phyloP scores from a whole-genome alignment of 495 filamentous ascomycete species.

The Xylaria curta region DNA sequence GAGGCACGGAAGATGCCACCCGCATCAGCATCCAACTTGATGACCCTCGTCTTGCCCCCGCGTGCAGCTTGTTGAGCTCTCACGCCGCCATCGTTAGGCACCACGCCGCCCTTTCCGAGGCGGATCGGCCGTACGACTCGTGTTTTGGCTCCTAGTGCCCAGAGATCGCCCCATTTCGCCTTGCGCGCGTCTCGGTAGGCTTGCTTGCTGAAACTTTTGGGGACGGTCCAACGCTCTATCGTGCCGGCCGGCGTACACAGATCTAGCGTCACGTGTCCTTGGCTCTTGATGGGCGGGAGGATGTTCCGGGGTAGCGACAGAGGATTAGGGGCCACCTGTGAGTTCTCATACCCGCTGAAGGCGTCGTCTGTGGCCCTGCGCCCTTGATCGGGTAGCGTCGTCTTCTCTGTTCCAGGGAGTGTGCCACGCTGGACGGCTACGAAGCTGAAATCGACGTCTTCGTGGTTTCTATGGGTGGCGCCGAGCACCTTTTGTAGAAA shows the following conservation, averaged over 20 bases:
- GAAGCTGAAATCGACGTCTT: slow-evolving; percentile 89
- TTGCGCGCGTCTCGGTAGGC: slow-evolving; percentile 94
- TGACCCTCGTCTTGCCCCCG: slow-evolving; percentile 39
- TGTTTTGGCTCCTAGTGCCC: slow-evolving; percentile 94
- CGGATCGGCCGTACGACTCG: slow-evolving; percentile 65
- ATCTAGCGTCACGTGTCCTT: slow-evolving; percentile 87
- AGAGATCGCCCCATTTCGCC: slow-evolving; percentile 88
- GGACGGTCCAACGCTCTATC: slow-evolving; percentile 95
- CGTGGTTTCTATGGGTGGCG: slow-evolving; percentile 75
- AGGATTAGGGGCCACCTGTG: slow-evolving; percentile 52
- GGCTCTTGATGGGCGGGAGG: slow-evolving; percentile 81
- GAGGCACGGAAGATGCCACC: slow-evolving; percentile 42
- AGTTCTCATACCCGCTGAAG: slow-evolving; percentile 50
- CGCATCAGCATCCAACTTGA: slow-evolving; percentile 44
- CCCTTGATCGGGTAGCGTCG: slow-evolving; percentile 38
- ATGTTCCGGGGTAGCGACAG: slow-evolving; percentile 80
- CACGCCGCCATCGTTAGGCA: slow-evolving; percentile 49
- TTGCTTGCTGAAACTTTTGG: slow-evolving; percentile 76
- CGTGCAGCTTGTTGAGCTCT: slow-evolving; percentile 41
- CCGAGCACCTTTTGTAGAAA: slow-evolving; percentile 83
- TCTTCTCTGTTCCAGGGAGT: slow-evolving; percentile 50
- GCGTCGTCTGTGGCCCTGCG: slow-evolving; percentile 42
- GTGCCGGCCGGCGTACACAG: slow-evolving; percentile 84
- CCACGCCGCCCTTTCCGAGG: slow-evolving; percentile 56
- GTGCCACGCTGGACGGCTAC: slow-evolving; percentile 81